These are phyloP conservation scores for Colletotrichum navitas DNA, from an alignment of 2,329 filamentous ascomycete species.

Conservation along the genomic window DNA sequence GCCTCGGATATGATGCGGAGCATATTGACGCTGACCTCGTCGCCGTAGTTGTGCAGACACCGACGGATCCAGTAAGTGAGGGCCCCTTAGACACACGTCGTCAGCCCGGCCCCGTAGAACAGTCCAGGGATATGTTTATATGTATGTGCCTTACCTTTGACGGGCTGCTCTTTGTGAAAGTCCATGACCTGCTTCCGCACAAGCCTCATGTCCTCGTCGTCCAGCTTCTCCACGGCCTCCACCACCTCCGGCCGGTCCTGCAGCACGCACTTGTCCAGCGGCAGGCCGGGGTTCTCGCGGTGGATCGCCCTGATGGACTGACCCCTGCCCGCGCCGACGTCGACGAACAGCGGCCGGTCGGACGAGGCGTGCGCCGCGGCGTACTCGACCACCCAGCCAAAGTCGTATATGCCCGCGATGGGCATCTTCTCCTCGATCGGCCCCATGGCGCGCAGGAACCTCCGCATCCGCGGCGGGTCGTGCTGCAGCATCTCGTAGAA, in stretches of 20 bases:
- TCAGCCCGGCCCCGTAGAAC: not conserved
- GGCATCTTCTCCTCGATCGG: constrained; percentile 46
- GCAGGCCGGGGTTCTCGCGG: constrained; percentile 46
- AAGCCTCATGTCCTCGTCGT: constrained; percentile 42
- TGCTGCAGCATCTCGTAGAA: constrained; percentile 51
- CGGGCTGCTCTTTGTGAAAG: constrained; percentile 48
- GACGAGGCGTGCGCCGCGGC: constrained; percentile 11
- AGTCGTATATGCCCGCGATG: constrained; percentile 50
- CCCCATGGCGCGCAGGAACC: constrained; percentile 50
- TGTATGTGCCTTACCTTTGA: constrained; percentile 33
- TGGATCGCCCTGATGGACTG: constrained; percentile 46
- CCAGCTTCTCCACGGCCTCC: constrained; percentile 43
- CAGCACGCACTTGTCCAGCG: constrained; percentile 48
- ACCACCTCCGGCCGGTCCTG: constrained; percentile 51
- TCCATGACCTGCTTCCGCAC: constrained; percentile 45
- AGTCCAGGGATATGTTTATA: too few relatives aligned
- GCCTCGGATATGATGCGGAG: constrained; percentile 49
- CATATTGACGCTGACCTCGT: constrained; percentile 49
- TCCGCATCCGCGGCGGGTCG: constrained; percentile 45
- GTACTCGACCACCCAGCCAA: constrained; percentile 47
- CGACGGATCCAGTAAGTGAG: constrained; percentile 53
- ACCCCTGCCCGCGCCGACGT: constrained; percentile 53
- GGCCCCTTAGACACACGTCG: constrained; percentile 47
- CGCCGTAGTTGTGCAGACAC: constrained; percentile 56
- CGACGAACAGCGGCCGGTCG: constrained; percentile 48